Base-by-base conservation (phyloP, 179 eudicot genomes). In the Vitellaria paradoxa region DNA sequence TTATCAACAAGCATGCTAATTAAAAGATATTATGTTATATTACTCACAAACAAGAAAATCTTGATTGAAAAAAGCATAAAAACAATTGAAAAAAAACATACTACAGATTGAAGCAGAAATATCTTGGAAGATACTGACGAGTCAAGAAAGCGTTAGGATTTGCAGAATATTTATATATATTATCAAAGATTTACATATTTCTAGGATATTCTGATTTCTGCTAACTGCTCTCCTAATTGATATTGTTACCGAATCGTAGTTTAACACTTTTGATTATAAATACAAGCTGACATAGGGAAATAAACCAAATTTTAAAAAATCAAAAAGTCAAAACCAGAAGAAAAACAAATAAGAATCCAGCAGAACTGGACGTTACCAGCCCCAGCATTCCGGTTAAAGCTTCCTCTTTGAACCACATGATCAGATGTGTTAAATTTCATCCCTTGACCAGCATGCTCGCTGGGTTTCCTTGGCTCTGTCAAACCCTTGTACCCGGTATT, bases 331-430 rank as follows among this genome's bases (percentile, higher is more conserved):
- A 76, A 63, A 4, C 24, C 1, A 47, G 8, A 18, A 52, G 46
- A 3, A n/a, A 24, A 47, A 14, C 55, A 76, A 57, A 57, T 49
- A 70, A 8, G 5, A 46, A 57, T 21, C 46, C 70, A 6, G 23
- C 60, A 40, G 5, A 46, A 5, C 7, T 56, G 56, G 66, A 77
- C 47, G 70, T 81, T 86, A 87, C 93, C 91, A 85, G 84, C 21
- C 65, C 73, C 65, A 78, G 77, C 50, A 78, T 82, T 88, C 69
- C 89, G 88, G 78, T 70, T 65, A 81, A 76, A 82, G 69, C 87
- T 82, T 69, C 91, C 88, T 78, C 94, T 83, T 73, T 82, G 89
- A 82, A 66, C 84, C 86, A 81, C 86, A 37, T 75, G 88, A 76
- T 88, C 91, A 78, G 81, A 61, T 72, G 82, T 59, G 75, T 60